A percentile compares a stretch with the other conserved stretches of the same genome.
These are phyloP conservation scores for Naegleria fowleri DNA, from an alignment of 208 protist genomes.

Conservation along the genomic window DNA sequence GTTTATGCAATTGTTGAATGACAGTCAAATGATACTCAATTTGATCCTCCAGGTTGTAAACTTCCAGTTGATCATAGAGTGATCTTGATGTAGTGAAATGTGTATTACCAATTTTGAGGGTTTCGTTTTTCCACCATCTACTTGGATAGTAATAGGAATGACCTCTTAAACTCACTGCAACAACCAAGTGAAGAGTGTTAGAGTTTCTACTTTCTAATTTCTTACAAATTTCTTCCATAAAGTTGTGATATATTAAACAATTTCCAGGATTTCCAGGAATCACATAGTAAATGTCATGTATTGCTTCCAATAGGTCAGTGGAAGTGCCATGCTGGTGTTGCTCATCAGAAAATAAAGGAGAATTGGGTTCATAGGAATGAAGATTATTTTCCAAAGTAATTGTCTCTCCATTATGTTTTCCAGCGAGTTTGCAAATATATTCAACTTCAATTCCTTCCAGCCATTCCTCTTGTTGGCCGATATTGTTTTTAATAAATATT, in stretches of 20 bases:
- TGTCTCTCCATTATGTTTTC: neutral
- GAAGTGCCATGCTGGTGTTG: neutral
- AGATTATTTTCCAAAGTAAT: neutral
- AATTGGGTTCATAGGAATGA: neutral
- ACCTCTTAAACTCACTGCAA: conserved; percentile 2
- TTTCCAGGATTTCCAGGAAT: neutral
- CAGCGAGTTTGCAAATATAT: neutral
- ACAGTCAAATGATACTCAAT: neutral
- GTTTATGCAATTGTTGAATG: neutral
- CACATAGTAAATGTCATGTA: neutral
- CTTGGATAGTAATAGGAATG: neutral
- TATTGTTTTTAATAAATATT: neutral
- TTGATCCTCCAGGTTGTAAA: neutral
- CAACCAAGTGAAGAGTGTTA: neutral
- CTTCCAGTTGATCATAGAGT: neutral
- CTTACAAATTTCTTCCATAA: neutral
- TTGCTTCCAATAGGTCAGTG: neutral
- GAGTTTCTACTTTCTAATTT: neutral
- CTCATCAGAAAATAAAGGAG: no score
- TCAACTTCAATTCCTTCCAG: neutral
- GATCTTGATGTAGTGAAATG: neutral
- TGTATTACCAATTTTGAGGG: neutral
- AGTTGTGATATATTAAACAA: neutral
- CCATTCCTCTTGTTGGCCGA: neutral
- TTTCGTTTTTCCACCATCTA: neutral